These are phyloP conservation scores for Roridomyces roridus DNA, from an alignment of 768 basidiomycete genomes.

Conservation along the genomic window DNA sequence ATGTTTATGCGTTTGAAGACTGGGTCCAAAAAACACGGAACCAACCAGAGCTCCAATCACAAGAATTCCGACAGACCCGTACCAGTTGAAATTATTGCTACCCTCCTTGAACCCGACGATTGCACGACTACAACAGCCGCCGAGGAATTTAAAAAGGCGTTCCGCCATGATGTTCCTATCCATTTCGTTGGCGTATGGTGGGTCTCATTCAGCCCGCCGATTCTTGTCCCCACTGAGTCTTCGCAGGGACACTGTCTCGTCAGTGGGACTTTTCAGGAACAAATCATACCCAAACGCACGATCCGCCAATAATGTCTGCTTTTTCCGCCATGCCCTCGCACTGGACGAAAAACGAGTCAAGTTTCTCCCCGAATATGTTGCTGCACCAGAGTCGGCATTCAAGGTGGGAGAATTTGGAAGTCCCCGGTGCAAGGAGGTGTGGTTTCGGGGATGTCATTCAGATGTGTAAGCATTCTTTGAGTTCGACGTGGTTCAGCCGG, in stretches of 20 bases:
- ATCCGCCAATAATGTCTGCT: constrained; percentile 5
- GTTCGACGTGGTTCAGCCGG: not conserved
- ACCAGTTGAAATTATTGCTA: too few relatives aligned
- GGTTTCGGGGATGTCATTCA: too few relatives aligned
- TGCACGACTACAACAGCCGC: too few relatives aligned
- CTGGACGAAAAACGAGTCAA: constrained; percentile 1
- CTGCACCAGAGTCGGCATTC: too few relatives aligned
- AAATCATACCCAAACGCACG: not conserved
- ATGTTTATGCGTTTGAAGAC: too few relatives aligned
- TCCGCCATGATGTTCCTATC: constrained; percentile 29
- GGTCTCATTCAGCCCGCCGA: not conserved
- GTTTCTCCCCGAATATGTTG: constrained; percentile 8
- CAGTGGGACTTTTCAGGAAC: not conserved
- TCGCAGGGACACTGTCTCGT: constrained; percentile 7
- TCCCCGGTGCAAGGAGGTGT: too few relatives aligned
- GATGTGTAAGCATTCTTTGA: not conserved
- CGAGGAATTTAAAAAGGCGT: constrained; percentile 33
- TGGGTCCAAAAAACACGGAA: too few relatives aligned
- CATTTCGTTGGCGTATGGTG: constrained; percentile 45
- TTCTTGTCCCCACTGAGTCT: not conserved
- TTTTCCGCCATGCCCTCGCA: constrained; percentile 10
- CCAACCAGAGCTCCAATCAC: too few relatives aligned
- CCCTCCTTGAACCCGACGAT: too few relatives aligned
- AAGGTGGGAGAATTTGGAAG: too few relatives aligned
- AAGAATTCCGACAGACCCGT: too few relatives aligned